These are phyloP conservation scores for Curvularia spicifera DNA, from an alignment of 2,329 filamentous ascomycete genomes.

Conservation along the genomic window DNA sequence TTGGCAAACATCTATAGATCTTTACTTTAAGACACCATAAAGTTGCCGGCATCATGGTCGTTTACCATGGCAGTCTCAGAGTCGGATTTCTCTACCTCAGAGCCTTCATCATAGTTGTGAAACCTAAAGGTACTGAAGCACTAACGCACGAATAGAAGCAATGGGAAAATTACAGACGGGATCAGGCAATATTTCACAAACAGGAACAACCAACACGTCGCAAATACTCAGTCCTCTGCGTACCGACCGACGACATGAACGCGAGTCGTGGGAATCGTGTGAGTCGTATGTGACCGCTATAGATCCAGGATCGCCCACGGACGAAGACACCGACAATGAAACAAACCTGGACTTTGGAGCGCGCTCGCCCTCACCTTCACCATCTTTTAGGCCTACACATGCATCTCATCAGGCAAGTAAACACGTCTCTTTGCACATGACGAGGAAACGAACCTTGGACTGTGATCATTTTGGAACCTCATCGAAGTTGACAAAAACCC, in stretches of 20 bases:
- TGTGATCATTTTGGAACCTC: slow-evolving; percentile 27
- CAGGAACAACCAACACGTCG: background rate
- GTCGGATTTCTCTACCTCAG: background rate
- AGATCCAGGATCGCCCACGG: slow-evolving; percentile 40
- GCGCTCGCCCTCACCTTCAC: slow-evolving; percentile 32
- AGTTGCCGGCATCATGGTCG: background rate
- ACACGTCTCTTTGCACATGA: slow-evolving; percentile 21
- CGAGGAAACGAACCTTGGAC: slow-evolving; percentile 33
- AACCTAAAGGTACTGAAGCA: background rate
- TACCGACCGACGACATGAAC: slow-evolving; percentile 6
- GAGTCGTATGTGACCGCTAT: slow-evolving; percentile 21
- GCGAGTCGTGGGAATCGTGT: slow-evolving; percentile 20
- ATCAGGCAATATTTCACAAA: slow-evolving; percentile 2
- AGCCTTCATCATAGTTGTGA: background rate
- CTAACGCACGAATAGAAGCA: slow-evolving; percentile 10
- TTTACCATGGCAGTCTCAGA: background rate
- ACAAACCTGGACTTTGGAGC: slow-evolving; percentile 17
- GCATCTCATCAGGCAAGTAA: slow-evolving; percentile 38
- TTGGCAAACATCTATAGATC: background rate
- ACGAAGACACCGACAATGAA: slow-evolving; percentile 38
- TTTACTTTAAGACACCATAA: background rate
- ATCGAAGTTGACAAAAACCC: slow-evolving; percentile 37
- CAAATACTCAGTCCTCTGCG: background rate
- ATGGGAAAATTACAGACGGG: background rate
- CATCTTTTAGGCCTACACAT: slow-evolving; percentile 31